These are phyloP conservation scores for Cryphonectria naterciae DNA, from an alignment of 2,329 filamentous ascomycete genomes.

Conservation along the genomic window DNA sequence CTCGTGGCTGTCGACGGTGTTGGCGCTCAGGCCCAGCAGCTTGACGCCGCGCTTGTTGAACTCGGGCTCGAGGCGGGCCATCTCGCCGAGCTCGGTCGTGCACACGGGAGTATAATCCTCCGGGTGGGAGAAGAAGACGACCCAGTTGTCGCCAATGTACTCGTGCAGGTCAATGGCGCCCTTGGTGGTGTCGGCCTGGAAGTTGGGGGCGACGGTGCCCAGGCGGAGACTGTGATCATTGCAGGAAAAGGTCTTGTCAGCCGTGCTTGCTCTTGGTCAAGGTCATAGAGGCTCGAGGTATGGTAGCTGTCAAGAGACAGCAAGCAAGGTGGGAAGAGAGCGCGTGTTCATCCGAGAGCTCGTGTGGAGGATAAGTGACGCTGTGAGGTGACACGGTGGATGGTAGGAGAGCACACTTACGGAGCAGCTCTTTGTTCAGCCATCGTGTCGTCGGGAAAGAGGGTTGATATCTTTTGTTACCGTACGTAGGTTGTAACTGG, in stretches of 20 bases:
- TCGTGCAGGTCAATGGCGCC: conserved; percentile 83
- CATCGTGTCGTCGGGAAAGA: conserved; percentile 36
- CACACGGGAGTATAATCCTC: conserved; percentile 94
- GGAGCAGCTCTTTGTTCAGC: conserved; percentile 40
- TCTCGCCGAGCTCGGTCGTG: conserved; percentile 92
- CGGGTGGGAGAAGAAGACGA: conserved; percentile 82
- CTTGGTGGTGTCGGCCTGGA: conserved; percentile 78
- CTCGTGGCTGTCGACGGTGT: conserved; percentile 81
- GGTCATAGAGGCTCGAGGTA: background rate
- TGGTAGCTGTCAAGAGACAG: background rate
- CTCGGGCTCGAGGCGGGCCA: conserved; percentile 85
- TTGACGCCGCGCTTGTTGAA: conserved; percentile 87
- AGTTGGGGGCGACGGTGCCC: conserved; percentile 75
- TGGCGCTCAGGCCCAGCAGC: conserved; percentile 88
- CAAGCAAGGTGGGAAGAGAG: background rate
- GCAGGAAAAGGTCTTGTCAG: background rate
- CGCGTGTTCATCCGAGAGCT: background rate
- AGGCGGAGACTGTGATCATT: conserved; percentile 64
- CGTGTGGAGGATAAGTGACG: background rate
- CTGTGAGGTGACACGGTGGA: background rate
- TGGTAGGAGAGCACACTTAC: conserved; percentile 34
- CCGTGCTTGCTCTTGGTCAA: background rate
- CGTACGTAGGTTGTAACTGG: background rate
- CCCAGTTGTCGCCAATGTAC: conserved; percentile 79
- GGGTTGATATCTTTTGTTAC: background rate